Evolutionary conservation across 2,329 filamentous ascomycete genomes (phyloP).

Genomic region (Aspergillus fumigatus): DNA sequence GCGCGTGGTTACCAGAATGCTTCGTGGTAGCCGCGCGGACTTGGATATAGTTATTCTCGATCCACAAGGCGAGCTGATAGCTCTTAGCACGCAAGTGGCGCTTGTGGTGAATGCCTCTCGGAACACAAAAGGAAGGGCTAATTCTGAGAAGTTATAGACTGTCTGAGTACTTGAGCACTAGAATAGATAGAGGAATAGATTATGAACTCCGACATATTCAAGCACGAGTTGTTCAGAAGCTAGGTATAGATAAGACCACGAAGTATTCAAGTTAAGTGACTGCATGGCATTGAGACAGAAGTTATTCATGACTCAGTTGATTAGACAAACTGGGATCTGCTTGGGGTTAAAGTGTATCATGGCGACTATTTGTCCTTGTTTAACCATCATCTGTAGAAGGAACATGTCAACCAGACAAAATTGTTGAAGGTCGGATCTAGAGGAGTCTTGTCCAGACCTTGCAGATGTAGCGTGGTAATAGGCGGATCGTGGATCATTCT

Average conservation of each 20-base stretch:
- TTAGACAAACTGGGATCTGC: no score
- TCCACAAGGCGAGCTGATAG: conserved; percentile 1
- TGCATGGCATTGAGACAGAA: neutral
- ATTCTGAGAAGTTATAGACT: neutral
- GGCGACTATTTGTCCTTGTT: no score
- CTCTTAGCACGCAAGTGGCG: conserved; percentile 2
- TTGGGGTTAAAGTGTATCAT: no score
- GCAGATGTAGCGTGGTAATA: no score
- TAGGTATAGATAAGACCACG: no score
- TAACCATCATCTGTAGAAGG: no score
- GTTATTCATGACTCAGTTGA: neutral
- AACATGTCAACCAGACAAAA: no score
- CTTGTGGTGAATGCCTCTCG: conserved; percentile 3
- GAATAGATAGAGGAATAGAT: neutral
- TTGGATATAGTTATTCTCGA: conserved; percentile 3
- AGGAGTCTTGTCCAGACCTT: no score
- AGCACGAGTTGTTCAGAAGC: neutral
- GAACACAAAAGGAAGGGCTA: neutral
- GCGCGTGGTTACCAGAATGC: conserved; percentile 4
- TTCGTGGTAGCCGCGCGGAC: conserved; percentile 4
- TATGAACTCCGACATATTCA: neutral
- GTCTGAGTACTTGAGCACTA: neutral
- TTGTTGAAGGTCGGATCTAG: no score
- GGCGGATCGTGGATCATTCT: no score
- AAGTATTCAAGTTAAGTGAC: neutral